phyloP scores from a whole-genome alignment of 495 filamentous ascomycete genomes.

The Penicillium coffeae region DNA sequence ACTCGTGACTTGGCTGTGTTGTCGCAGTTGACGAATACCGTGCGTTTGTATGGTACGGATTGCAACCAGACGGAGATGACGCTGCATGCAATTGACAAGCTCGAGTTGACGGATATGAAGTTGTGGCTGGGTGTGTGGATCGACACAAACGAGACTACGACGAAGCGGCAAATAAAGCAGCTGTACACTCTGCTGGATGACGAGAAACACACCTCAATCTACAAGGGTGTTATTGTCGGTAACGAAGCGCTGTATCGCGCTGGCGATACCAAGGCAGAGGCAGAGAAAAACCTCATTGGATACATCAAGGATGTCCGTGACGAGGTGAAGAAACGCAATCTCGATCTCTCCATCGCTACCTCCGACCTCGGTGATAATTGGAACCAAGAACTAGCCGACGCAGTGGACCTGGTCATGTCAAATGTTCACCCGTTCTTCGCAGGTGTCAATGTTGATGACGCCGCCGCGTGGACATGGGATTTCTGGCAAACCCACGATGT shows the following conservation, averaged over 20 bases:
- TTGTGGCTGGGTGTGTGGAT: slow-evolving; percentile 97
- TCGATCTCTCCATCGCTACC: slow-evolving; percentile 77
- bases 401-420: slow-evolving; percentile 87
- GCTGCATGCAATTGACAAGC: slow-evolving; percentile 70
- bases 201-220: slow-evolving; percentile 58
- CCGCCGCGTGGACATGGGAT: slow-evolving; percentile 75
- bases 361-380: slow-evolving; percentile 90
- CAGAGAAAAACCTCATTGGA: slow-evolving; percentile 55
- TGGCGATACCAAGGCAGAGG: slow-evolving; percentile 51
- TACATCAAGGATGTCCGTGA: slow-evolving; percentile 64
- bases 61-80: slow-evolving; percentile 98
- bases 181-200: slow-evolving; percentile 77
- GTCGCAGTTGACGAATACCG: slow-evolving; percentile 82
- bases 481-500: slow-evolving; percentile 75
- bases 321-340: slow-evolving; percentile 62
- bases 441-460: slow-evolving; percentile 63
- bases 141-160: slow-evolving; percentile 79
- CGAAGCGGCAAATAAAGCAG: slow-evolving; percentile 70
- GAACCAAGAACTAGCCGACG: slow-evolving; percentile 59
- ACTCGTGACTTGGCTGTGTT: slow-evolving; percentile 89
- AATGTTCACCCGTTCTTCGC: slow-evolving; percentile 98
- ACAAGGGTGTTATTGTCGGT: slow-evolving; percentile 85
- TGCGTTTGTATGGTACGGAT: slow-evolving; percentile 93
- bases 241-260: slow-evolving; percentile 89
- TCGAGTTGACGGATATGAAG: slow-evolving; percentile 75